These are phyloP conservation scores for Pythium diclinum DNA, from an alignment of 352 stramenopile species.

Conservation along the genomic window DNA sequence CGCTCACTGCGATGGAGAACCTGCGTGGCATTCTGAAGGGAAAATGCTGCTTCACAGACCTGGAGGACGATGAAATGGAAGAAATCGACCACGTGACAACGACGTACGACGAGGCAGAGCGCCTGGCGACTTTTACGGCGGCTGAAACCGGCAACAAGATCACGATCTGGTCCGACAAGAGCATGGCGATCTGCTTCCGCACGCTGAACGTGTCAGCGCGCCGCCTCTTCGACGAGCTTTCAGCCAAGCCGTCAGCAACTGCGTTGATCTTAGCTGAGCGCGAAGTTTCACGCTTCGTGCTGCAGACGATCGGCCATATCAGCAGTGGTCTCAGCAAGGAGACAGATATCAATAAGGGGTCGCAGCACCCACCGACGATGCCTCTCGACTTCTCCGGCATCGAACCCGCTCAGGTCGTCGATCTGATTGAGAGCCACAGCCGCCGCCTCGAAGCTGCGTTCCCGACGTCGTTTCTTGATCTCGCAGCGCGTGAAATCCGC, in stretches of 20 bases:
- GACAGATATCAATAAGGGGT: neutral
- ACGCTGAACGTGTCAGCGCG: conserved; percentile 33
- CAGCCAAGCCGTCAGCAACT: neutral
- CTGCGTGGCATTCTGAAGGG: neutral
- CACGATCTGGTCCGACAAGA: conserved; percentile 19
- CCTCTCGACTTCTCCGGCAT: conserved; percentile 27
- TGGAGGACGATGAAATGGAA: too few species aligned
- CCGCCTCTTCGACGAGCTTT: conserved; percentile 24
- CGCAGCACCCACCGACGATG: conserved; percentile 6
- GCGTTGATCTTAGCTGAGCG: conserved; percentile 15
- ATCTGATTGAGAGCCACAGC: conserved; percentile 32
- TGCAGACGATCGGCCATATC: conserved; percentile 6
- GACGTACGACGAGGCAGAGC: neutral
- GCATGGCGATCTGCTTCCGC: conserved; percentile 27
- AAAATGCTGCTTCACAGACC: neutral
- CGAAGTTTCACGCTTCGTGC: conserved; percentile 19
- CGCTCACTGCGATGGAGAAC: neutral
- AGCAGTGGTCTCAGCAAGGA: too few species aligned
- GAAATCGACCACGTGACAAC: neutral
- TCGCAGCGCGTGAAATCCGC: conserved; percentile 28
- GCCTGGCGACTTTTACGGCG: neutral
- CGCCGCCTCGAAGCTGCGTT: conserved; percentile 25
- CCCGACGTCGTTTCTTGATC: conserved; percentile 27
- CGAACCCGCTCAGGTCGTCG: conserved; percentile 18
- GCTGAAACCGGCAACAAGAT: neutral